Conservation (phyloP, 2,329 filamentous ascomycete species). For the Stagonosporopsis tanaceti region DNA sequence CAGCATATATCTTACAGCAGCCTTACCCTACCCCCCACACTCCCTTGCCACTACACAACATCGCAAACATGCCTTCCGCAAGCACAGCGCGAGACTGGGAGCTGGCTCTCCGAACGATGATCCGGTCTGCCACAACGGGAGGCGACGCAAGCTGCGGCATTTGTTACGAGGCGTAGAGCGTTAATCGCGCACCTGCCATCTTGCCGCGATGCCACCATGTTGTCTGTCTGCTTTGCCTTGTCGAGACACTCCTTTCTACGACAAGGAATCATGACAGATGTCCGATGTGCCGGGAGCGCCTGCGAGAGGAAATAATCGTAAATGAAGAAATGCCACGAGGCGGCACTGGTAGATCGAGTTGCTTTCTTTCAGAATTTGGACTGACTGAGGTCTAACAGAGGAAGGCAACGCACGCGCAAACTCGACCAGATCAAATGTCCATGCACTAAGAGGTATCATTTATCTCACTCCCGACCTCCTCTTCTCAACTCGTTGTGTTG, state of each 20-base stretch:
- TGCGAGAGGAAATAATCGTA: not conserved
- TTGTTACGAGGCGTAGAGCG: slow-evolving; percentile 7
- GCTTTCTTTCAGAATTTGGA: not conserved
- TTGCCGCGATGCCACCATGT: slow-evolving; percentile 4
- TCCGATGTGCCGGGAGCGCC: slow-evolving; percentile 1
- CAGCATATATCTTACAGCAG: not conserved
- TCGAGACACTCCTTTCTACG: not conserved
- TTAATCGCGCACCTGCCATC: slow-evolving; percentile 2
- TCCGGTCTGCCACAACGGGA: not conserved
- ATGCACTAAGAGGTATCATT: not conserved
- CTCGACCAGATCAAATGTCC: not conserved
- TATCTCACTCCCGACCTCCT: not conserved
- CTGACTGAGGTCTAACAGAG: not conserved
- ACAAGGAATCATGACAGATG: not conserved
- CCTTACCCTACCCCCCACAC: not conserved
- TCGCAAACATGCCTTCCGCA: not conserved
- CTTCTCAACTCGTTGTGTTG: not conserved
- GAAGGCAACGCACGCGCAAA: not conserved
- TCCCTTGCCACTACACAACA: not conserved
- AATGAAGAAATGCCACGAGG: too few species aligned
- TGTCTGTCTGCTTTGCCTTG: slow-evolving; percentile 6
- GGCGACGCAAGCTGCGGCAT: slow-evolving; percentile 1
- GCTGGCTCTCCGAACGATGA: not conserved
- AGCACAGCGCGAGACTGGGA: not conserved
- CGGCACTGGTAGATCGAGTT: not conserved